phyloP scores from a whole-genome alignment of 2,329 filamentous ascomycete genomes.

The Aspergillus niger region DNA sequence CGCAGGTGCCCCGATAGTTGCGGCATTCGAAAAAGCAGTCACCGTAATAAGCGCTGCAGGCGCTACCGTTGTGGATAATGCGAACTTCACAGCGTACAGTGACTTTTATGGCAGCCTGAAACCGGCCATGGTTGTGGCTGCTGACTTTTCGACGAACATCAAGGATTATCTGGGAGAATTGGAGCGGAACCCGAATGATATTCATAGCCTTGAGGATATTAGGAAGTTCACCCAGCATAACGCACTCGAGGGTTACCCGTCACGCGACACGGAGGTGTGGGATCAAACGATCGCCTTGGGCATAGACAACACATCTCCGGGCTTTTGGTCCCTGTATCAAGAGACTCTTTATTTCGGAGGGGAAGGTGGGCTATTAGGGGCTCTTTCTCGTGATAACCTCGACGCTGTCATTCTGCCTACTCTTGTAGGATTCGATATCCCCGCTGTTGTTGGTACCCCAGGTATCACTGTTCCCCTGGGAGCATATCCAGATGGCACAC shows the following conservation, averaged over 20 bases:
- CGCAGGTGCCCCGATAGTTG: constrained; percentile 46
- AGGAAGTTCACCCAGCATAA: constrained; percentile 58
- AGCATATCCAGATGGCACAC: constrained; percentile 53
- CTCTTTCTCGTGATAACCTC: constrained; percentile 58
- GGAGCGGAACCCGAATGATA: constrained; percentile 58
- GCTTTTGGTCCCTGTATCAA: constrained; percentile 62
- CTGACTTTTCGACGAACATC: constrained; percentile 63
- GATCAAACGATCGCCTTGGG: constrained; percentile 54
- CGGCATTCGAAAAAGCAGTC: constrained; percentile 60
- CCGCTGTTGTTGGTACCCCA: constrained; percentile 61
- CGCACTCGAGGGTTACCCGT: constrained; percentile 60
- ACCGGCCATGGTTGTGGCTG: constrained; percentile 50
- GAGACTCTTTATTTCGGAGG: constrained; percentile 57
- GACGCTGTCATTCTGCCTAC: constrained; percentile 66
- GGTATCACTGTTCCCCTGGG: constrained; percentile 66
- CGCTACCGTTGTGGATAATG: constrained; percentile 61
- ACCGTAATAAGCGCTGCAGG: constrained; percentile 56
- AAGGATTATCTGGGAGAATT: constrained; percentile 59
- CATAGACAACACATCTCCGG: constrained; percentile 58
- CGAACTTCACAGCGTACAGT: constrained; percentile 59
- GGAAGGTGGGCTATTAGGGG: constrained; percentile 62
- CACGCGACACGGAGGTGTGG: constrained; percentile 61
- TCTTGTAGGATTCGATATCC: constrained; percentile 48
- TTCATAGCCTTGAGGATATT: constrained; percentile 56
- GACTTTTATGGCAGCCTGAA: constrained; percentile 44